A percentile compares a stretch with the other conserved stretches of the same genome.
phyloP scores from a whole-genome alignment of 176 grass and related monocot genomes.

The Puccinellia tenuiflora region DNA sequence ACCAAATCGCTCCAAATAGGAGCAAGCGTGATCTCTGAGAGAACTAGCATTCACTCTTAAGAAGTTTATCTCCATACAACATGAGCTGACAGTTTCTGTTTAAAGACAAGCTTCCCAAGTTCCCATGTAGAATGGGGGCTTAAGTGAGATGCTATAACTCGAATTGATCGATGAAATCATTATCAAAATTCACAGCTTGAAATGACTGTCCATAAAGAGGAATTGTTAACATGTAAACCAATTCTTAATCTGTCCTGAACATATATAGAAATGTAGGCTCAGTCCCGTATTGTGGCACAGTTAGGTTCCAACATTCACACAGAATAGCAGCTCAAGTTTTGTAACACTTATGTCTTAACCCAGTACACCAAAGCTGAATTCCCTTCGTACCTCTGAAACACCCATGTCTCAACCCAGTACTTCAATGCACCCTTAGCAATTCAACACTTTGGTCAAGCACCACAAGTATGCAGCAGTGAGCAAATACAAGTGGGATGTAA shows the following conservation, averaged over 20 bases:
- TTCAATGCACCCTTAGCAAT: too few relatives aligned
- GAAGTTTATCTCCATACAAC: conserved; percentile 51
- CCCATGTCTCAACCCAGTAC: too few relatives aligned
- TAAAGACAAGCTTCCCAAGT: too few relatives aligned
- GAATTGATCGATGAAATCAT: conserved; percentile 15
- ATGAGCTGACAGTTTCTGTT: conserved; percentile 35
- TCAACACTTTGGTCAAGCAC: too few relatives aligned
- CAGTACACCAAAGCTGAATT: not conserved
- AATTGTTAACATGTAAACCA: not conserved
- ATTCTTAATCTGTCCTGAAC: not conserved
- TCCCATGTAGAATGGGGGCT: conserved; percentile 51
- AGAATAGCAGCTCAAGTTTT: not conserved
- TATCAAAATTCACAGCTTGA: conserved; percentile 28
- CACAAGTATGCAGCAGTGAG: too few relatives aligned
- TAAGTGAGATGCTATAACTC: conserved; percentile 31
- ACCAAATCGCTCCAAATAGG: conserved; percentile 26
- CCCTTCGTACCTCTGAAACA: not conserved
- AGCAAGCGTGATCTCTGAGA: conserved; percentile 17
- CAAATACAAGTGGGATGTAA: too few relatives aligned
- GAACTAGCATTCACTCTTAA: conserved; percentile 46
- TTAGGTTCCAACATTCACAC: not conserved
- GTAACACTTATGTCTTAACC: not conserved
- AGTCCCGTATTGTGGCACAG: not conserved
- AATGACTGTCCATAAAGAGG: conserved; percentile 35
- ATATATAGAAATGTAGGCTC: not conserved